Conservation (phyloP, 805 yeast genomes). For the Candida nemodendra region DNA sequence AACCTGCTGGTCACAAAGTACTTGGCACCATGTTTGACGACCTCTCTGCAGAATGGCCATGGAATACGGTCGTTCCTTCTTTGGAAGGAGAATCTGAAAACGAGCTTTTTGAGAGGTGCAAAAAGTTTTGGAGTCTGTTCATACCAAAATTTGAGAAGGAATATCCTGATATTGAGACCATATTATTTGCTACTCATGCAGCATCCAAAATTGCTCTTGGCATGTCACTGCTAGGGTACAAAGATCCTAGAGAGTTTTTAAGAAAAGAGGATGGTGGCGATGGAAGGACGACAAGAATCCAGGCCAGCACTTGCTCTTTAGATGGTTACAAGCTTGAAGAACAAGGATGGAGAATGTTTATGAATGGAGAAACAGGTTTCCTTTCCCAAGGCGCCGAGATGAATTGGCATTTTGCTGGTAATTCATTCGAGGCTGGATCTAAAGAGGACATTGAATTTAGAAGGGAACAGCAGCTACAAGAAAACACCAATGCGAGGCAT, state of each 20-base stretch:
- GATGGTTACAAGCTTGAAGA: conserved; percentile 51
- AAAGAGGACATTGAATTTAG: conserved; percentile 76
- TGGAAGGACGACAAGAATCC: conserved; percentile 36
- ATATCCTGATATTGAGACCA: conserved; percentile 58
- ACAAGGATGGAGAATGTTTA: conserved; percentile 54
- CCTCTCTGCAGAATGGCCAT: conserved; percentile 45
- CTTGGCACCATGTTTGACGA: conserved; percentile 55
- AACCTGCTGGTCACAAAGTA: conserved; percentile 54
- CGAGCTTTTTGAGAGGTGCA: conserved; percentile 65
- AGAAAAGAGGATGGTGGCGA: conserved; percentile 43
- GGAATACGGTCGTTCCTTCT: conserved; percentile 58
- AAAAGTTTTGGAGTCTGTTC: conserved; percentile 52
- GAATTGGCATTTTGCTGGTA: conserved; percentile 81
- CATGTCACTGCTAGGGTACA: conserved; percentile 60
- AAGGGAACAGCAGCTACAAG: conserved; percentile 19
- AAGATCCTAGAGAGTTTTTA: conserved; percentile 50
- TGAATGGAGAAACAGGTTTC: conserved; percentile 75
- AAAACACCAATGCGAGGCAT: conserved; percentile 30
- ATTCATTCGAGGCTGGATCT: conserved; percentile 79
- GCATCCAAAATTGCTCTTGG: conserved; percentile 91
- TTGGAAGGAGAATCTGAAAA: conserved; percentile 69
- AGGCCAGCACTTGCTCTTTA: conserved; percentile 84
- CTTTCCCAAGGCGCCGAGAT: conserved; percentile 81
- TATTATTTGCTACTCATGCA: conserved; percentile 87
- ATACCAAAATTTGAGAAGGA: conserved; percentile 54